Conservation (phyloP, 2,329 filamentous ascomycete species). For the Mollisia scopiformis region DNA sequence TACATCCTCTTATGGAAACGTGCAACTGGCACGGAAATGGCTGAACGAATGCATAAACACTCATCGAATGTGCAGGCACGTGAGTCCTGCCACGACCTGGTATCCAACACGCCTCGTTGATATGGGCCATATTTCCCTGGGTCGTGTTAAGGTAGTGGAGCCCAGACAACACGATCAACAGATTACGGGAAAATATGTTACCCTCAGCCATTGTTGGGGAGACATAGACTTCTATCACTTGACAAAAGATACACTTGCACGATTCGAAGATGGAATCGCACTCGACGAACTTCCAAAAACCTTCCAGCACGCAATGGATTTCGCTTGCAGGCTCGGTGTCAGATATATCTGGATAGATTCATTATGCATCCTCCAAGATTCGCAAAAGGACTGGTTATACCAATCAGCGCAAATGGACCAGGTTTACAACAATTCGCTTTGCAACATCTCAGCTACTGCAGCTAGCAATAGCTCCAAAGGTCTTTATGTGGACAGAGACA, state of each 20-base stretch:
- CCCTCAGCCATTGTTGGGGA: slow-evolving; percentile 10
- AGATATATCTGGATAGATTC: slow-evolving; percentile 10
- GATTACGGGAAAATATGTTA: slow-evolving; percentile 8
- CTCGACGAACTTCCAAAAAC: slow-evolving; percentile 6
- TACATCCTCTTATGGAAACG: slow-evolving; percentile 2
- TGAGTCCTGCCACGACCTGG: slow-evolving; percentile 2
- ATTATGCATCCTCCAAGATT: slow-evolving; percentile 7
- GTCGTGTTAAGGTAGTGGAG: slow-evolving; percentile 1
- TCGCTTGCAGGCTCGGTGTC: slow-evolving; percentile 5
- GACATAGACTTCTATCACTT: slow-evolving; percentile 5
- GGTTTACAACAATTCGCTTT: slow-evolving; percentile 14
- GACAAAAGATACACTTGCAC: neutral
- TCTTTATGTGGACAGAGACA: slow-evolving; percentile 5
- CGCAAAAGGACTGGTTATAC: neutral
- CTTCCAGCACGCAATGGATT: slow-evolving; percentile 6
- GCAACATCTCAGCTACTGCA: slow-evolving; percentile 17
- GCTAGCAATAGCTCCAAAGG: slow-evolving; percentile 7
- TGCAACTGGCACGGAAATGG: slow-evolving; percentile 5
- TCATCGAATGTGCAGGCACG: slow-evolving; percentile 7
- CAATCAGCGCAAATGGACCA: slow-evolving; percentile 10
- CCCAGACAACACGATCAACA: neutral
- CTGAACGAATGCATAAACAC: slow-evolving; percentile 4
- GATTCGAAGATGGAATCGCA: slow-evolving; percentile 7
- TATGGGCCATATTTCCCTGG: slow-evolving; percentile 3
- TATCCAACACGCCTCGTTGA: slow-evolving; percentile 5